These are phyloP conservation scores for Epichloe bromicola DNA, from an alignment of 2,329 filamentous ascomycete species.

Conservation along the genomic window DNA sequence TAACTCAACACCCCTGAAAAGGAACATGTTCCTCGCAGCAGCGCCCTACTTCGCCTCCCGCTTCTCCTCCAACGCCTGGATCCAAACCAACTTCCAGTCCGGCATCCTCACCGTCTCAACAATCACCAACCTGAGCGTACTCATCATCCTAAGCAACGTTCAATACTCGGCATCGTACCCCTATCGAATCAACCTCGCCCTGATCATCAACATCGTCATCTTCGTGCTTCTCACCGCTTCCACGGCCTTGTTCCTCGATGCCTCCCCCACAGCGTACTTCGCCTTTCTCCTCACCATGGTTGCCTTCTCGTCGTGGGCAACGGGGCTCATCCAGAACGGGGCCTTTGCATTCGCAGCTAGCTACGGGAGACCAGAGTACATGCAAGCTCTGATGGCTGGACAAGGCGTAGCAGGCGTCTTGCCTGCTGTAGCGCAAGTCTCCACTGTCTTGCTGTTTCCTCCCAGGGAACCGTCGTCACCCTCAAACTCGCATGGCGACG, in stretches of 20 bases:
- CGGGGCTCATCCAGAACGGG: constrained; percentile 84
- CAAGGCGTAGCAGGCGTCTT: constrained; percentile 87
- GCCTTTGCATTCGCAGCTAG: constrained; percentile 82
- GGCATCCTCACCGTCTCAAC: constrained; percentile 80
- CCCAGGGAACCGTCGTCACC: constrained; percentile 16
- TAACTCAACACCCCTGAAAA: background rate
- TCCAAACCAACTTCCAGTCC: constrained; percentile 75
- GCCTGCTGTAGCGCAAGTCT: constrained; percentile 75
- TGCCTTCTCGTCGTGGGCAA: constrained; percentile 62
- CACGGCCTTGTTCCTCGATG: constrained; percentile 52
- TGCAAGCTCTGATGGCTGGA: constrained; percentile 90
- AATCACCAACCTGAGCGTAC: constrained; percentile 63
- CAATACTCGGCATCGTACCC: constrained; percentile 81
- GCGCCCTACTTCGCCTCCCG: constrained; percentile 84
- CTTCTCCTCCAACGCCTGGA: constrained; percentile 57
- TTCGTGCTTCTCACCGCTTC: constrained; percentile 73
- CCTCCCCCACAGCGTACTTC: constrained; percentile 59
- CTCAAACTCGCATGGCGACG: constrained; percentile 2
- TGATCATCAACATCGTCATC: constrained; percentile 62
- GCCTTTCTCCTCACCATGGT: constrained; percentile 74
- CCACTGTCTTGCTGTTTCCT: constrained; percentile 55
- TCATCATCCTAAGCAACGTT: constrained; percentile 64
- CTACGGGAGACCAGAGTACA: constrained; percentile 79
- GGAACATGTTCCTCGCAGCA: constrained; percentile 97
- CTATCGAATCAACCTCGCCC: constrained; percentile 64